Base-by-base conservation (phyloP, 768 basidiomycete species). In the Punctularia strigosozonata region DNA sequence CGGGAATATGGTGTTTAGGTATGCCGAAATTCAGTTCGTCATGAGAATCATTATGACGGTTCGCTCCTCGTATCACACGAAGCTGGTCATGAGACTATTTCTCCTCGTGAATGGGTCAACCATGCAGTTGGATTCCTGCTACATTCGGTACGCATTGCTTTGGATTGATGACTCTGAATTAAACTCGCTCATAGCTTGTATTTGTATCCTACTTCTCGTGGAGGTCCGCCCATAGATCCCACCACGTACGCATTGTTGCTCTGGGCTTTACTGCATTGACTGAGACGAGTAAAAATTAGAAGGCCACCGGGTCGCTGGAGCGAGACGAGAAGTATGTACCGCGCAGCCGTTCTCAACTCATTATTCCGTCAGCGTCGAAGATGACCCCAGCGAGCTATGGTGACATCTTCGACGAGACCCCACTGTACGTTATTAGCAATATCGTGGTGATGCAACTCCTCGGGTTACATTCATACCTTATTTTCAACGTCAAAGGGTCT, bases 1-100 rank as follows among this genome's bases (percentile, higher is more conserved):
- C 67, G 12, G 69, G 71, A 6, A 60, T 74, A 24, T 75, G 73
- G 41, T 72, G 70, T 44, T 55, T 75, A 15, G 71, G 70, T 71
- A 44, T 36, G 50, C 22, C 25, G 28, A 26, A 14, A 6, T n/a
- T 25, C 28, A 50, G 50, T 42, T 4, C 50, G 48, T 31, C 46
- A 50, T 41, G 50, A 48, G 38, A 30, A 52, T 45, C 19, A 32
- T 12, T 37, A 37, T 12, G 19, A 8, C 18, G 8, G 28, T 28
- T 33, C 28, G 26, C 33, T 36, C 38, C 25, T 40, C 22, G 25
- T 20, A 21, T 39, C 39, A 36, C 23, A 23, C 7, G 28, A 57
- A 53, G 50, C 55, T 26, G 56, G 56, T 4, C 56, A 57, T 41
- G 50, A 48, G 10, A 46, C 56, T 4, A 31, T 57, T 22, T 55